Evolutionary conservation across 23 red algal genomes (phyloP).

Genomic region (Cyanidiococcus yangmingshanensis): DNA sequence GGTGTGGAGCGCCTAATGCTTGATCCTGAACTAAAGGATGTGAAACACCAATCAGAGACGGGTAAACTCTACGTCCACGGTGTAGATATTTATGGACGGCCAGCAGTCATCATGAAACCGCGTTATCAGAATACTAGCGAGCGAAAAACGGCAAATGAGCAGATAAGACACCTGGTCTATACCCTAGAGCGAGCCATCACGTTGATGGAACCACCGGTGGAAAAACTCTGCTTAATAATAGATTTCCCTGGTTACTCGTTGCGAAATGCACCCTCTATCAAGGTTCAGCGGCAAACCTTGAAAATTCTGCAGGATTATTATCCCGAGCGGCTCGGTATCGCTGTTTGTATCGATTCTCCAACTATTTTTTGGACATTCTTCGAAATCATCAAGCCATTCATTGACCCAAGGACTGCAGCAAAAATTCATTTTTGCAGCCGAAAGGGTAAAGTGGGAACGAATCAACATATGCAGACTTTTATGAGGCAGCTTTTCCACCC

Average conservation of each 20-base stretch:
- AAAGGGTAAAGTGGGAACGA: background rate
- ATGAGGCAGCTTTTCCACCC: background rate
- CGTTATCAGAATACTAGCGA: constrained; percentile 37
- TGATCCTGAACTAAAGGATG: background rate
- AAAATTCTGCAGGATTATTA: constrained; percentile 60
- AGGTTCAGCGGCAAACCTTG: constrained; percentile 34
- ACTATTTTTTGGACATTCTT: constrained; percentile 45
- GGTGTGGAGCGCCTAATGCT: constrained; percentile 34
- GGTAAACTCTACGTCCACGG: constrained; percentile 41
- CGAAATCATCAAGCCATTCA: constrained; percentile 79
- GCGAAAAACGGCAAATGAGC: background rate
- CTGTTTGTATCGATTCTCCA: constrained; percentile 55
- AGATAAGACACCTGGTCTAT: constrained; percentile 47
- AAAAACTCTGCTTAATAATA: constrained; percentile 37
- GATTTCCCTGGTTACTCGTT: constrained; percentile 52
- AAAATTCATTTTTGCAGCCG: constrained; percentile 49
- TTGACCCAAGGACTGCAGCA: constrained; percentile 58
- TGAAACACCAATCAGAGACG: constrained; percentile 29
- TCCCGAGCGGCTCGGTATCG: constrained; percentile 62
- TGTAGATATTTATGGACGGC: constrained; percentile 17
- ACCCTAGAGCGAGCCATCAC: constrained; percentile 34
- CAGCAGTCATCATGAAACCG: constrained; percentile 40
- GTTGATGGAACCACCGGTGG: constrained; percentile 8
- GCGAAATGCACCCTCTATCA: constrained; percentile 37
- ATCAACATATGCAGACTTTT: background rate